Evolutionary conservation across 148 eudicot species (phyloP), one percentile per base, ranked within the genome.

Genomic region (Vaccinium darrowii): DNA sequence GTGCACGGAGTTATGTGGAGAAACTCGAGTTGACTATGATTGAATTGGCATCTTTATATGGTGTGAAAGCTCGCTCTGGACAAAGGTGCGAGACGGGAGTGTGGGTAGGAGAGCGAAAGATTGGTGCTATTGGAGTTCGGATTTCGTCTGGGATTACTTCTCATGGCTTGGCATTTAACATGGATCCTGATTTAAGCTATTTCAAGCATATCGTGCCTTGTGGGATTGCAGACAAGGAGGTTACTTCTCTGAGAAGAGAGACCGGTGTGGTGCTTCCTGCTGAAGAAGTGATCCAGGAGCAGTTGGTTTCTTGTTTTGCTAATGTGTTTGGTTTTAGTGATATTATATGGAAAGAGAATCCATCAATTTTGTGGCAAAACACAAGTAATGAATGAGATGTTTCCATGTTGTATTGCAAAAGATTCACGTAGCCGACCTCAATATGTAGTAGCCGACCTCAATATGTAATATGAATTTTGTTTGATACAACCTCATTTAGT

Each of bases 171-270:
- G 98, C 98, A 16, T 96, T 93, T 73, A 96, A 96, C 86, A 92
- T 96, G 33, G 89, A 94, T 87, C 98, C 98, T 39, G 95, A 96
- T 91, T 83, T 94, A 77, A 84, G 83, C 79, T 94, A 90, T 81
- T 96, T 92, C 80, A 90, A 94, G 90, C 95, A 96, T 84, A 94
- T 96, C 80, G 95, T 96, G 82, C 98, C 98, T 7, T 95, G 98
- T 89, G 98, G 98, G 67, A 93, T 96, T 84, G 90, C 91, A 7
- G 92, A 92, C 87, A 93, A 96, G 88, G 97, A 89, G 43, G 97
- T 96, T 49, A 94, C 98, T 3, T 93, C 94, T 82, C 88, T 96
- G 93, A 91, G 87, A 80, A 91, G 82, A 77, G 98, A 96, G 88
- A 84, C 88, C 25, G 86, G 81, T n/a, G 36, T 60, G 76, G 90